phyloP scores from a whole-genome alignment of 2,329 filamentous ascomycete species.

The Diplodia scrobiculata region DNA sequence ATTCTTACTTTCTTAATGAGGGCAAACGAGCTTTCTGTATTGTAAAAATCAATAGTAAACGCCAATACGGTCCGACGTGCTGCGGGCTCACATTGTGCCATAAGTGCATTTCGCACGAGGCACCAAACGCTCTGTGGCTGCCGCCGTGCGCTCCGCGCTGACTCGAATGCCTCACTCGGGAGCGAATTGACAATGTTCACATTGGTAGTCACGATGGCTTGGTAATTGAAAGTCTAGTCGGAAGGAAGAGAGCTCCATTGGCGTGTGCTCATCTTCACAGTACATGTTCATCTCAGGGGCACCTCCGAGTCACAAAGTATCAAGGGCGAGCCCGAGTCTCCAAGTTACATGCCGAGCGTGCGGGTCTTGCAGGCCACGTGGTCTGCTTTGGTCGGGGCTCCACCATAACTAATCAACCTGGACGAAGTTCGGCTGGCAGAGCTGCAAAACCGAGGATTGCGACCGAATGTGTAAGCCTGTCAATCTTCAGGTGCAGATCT shows the following conservation, averaged over 20 bases:
- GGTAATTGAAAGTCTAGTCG: neutral
- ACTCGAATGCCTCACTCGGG: neutral
- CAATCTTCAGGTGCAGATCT: conserved; percentile 1
- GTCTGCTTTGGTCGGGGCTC: neutral
- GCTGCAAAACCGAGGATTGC: neutral
- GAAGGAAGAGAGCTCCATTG: neutral
- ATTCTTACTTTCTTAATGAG: neutral
- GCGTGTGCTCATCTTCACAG: neutral
- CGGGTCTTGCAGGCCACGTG: neutral
- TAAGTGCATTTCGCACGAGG: neutral
- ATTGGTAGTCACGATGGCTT: neutral
- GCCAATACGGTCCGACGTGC: neutral
- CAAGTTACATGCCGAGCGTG: neutral
- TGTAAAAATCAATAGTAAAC: neutral
- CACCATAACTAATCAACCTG: neutral
- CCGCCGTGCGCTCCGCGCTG: neutral
- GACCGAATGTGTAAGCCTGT: neutral
- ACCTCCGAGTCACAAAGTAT: neutral
- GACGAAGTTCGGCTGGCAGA: neutral
- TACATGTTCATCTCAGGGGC: neutral
- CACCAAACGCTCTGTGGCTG: neutral
- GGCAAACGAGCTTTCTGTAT: neutral
- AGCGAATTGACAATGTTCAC: neutral
- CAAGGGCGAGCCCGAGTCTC: neutral
- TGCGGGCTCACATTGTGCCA: neutral